Base-by-base conservation (phyloP, 2,329 filamentous ascomycete genomes). In the Fusarium bactridioides region DNA sequence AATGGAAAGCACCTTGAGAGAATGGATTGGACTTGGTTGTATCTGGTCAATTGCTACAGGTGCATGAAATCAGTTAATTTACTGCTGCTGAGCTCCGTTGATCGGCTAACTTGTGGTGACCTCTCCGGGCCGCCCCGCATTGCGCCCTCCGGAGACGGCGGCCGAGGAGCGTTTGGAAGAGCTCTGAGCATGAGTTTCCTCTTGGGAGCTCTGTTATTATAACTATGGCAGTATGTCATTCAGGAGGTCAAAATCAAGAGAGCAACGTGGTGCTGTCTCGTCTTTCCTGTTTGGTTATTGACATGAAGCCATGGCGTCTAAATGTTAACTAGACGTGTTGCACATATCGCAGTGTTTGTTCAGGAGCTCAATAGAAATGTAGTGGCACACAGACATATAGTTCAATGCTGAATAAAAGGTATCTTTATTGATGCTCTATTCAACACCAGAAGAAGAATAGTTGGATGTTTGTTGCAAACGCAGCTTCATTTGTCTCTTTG, bases 81-180 rank as follows among this genome's bases (percentile, higher is more conserved):
- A 59, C 58, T 59, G 45, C 61, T 63, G 27, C 48, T 61, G 62
- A 41, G 73, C 73, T 75, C 73, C 73, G 73, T 76, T 72, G 65
- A 75, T 74, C 73, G 73, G 73, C 73, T 72, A 66, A 66, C 63
- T 64, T 35, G 38, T 48, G 56, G 48, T 43, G 55, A 59, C 56
- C 53, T 33, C 21, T 40, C 41, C 27, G 15, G 56, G n/a, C 43
- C 43, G 58, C 72, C 71, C 72, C 72, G 68, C 72, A 70, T 31
- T 65, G 48, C 61, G 55, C 65, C 64, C 71, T 74, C 72, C 72
- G 68, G 68, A 63, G 38, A 67, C 71, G 61, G 71, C 62, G 54
- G n/a, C 59, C 38, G 45, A 31, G 21, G 37, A 55, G 31, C 47
- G 45, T 21, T 11, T 38, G 19, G 48, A 27, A 33, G 31, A n/a